A percentile compares a stretch with the other conserved stretches of the same genome.
Evolutionary conservation across 2,329 filamentous ascomycete genomes (phyloP).

Genomic region (Neonectria ditissima): DNA sequence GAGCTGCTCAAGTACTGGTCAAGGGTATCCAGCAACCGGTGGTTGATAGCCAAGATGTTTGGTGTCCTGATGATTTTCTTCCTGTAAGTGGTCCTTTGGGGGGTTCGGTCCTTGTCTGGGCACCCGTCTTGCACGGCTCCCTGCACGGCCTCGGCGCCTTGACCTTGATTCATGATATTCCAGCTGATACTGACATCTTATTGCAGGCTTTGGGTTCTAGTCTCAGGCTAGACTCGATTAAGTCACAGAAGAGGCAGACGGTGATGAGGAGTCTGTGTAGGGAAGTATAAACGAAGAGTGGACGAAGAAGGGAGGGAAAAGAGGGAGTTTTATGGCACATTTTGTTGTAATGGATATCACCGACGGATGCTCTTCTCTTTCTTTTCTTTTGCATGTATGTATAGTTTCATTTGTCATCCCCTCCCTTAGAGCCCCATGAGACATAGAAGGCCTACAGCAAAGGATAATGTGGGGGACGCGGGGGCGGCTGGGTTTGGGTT

Average conservation of each 20-base stretch:
- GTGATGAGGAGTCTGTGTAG: slow-evolving; percentile 26
- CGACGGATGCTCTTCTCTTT: slow-evolving; percentile 34
- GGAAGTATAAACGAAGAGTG: slow-evolving; percentile 25
- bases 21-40: slow-evolving; percentile 91
- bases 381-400: slow-evolving; percentile 38
- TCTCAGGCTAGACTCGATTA: slow-evolving; percentile 49
- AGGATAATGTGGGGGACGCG: slow-evolving; percentile 18
- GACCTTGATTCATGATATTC: not conserved
- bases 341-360: slow-evolving; percentile 43
- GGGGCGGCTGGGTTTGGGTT: slow-evolving; percentile 3
- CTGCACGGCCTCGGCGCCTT: not conserved
- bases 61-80: slow-evolving; percentile 95
- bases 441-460: slow-evolving; percentile 23
- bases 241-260: slow-evolving; percentile 16
- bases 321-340: slow-evolving; percentile 32
- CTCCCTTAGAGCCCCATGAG: slow-evolving; percentile 25
- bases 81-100: slow-evolving; percentile 60
- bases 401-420: slow-evolving; percentile 35
- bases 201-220: slow-evolving; percentile 54
- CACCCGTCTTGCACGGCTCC: not conserved
- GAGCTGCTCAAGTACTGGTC: slow-evolving; percentile 98
- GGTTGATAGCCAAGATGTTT: slow-evolving; percentile 86
- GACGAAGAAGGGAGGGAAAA: slow-evolving; percentile 21
- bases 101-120: not conserved
- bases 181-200: slow-evolving; percentile 27